Evolutionary conservation across 805 yeast species (phyloP), one percentile per base, ranked within the genome.

Genomic region (Candida wancherniae): DNA sequence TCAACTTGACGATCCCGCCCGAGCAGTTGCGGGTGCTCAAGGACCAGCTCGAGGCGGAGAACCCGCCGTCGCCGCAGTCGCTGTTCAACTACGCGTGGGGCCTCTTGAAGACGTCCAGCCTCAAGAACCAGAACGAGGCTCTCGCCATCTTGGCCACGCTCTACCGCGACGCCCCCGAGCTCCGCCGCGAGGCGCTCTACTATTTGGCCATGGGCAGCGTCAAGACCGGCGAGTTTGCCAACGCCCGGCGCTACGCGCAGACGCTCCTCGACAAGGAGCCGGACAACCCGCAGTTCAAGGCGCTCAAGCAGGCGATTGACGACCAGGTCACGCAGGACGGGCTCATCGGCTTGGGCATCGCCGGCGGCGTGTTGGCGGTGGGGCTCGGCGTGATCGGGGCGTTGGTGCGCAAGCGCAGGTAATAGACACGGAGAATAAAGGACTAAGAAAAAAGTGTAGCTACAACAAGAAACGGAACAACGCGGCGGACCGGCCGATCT

Each of bases 31-130:
- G 75, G 10, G 72, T 87, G 1, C 70, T 92, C 18, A 79, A 75
- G 41, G 73, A 77, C 45, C 95, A 86, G 48, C 86, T 84, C 23
- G 73, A 77, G 16, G 67, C 80, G 1, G 97, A 92, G 53, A 79
- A 83, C 19, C 94, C 92, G 4, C 87, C 85, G 0, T 70, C 88
- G 0, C 71, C 84, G 0, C 97, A 87, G 55, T 80, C 96, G 2
- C 74, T 78, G 36, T 92, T 92, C 70, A 92, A 94, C 58, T 84
- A 84, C 48, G 94, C 97, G 0, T 92, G 99, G 98, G 98, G 94
- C 3, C 65, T 92, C 29, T 75, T 94, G 40, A 88, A 86, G 55
- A 78, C 94, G 2, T 52, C 57, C 29, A 67, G 69, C 29, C 64
- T 67, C 14, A 69, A 66, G 22, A 81, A 84, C 39, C 94, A 84